Base-by-base conservation (phyloP, 2,329 filamentous ascomycete species). In the Teratosphaeria zuluensis region DNA sequence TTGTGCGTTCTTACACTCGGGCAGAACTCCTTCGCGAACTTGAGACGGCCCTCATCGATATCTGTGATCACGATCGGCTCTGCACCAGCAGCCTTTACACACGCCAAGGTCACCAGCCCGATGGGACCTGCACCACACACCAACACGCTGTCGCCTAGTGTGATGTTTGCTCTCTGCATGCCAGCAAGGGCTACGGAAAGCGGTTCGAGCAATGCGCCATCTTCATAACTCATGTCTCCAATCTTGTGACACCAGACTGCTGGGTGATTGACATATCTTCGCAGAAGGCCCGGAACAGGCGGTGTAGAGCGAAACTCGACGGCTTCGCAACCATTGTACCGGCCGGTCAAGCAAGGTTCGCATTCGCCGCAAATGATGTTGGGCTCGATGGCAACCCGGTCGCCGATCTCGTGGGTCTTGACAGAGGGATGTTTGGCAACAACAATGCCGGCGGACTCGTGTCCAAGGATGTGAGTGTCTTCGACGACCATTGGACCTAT, bases 171-270 rank as follows among this genome's bases (percentile, higher is more conserved):
- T 63, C 92, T 81, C 73, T 96, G 88, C 76, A 97, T 84, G 14
- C 89, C 91, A 2, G 92, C 92, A 46, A 97, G 81, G 3, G 91
- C 90, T 4, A 97, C 94, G 65, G 85, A 89, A 56, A 97, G 81
- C 1, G 92, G 92, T 78, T 97, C 94, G 51, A 97, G 79, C 76
- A 96, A 81, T 14, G 92, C 88, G 56, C 92, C 94, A 70, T 95
- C 85, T 77, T 97, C 92, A 71, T 85, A 97, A 58, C 85, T 88
- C 88, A 97, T 92, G 74, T 89, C 79, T 54, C 89, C 90, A 66
- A 97, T 94, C 80, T 95, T 95, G 80, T 96, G 90, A 77, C 92
- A 96, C 91, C 92, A 96, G 55, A 88, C 81, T 21, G 92, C 91
- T 2, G 90, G 92, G 78, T 96, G 92, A 78, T 92, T 95, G 77